Percentiles rank a stretch among this genome's conserved stretches.
Evolutionary conservation across 2,329 filamentous ascomycete genomes (phyloP).

Genomic region (Xylariales sp.): DNA sequence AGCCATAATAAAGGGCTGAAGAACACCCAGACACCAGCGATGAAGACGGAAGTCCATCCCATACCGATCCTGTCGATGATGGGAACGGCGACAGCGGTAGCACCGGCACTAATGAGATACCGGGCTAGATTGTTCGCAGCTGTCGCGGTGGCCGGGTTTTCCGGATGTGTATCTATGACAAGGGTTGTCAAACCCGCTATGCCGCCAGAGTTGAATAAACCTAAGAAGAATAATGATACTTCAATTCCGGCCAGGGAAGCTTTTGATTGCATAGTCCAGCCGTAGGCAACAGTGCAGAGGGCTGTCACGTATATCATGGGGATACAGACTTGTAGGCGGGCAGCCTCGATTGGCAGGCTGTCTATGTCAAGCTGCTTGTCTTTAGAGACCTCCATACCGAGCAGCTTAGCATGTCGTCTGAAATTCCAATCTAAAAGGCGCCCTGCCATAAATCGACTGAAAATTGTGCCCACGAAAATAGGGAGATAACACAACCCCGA

Average conservation of each 20-base stretch:
- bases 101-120: constrained; percentile 5
- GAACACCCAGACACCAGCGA: constrained; percentile 2
- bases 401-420: constrained; percentile 53
- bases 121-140: constrained; percentile 6
- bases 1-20: constrained; percentile 3
- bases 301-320: constrained; percentile 51
- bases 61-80: constrained; percentile 1
- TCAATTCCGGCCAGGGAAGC: constrained; percentile 1
- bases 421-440: constrained; percentile 62
- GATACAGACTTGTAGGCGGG: constrained; percentile 48
- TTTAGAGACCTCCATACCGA: constrained; percentile 55
- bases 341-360: constrained; percentile 48
- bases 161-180: constrained; percentile 2
- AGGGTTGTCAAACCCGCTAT: constrained; percentile 3
- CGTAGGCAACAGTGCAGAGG: constrained; percentile 48
- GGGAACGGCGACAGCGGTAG: constrained; percentile 3
- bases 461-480: constrained; percentile 44
- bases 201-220: not conserved
- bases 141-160: not conserved
- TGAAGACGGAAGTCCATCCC: constrained; percentile 1
- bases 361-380: constrained; percentile 48
- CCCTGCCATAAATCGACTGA: constrained; percentile 47
- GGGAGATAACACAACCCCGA: constrained; percentile 50
- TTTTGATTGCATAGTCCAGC: constrained; percentile 48
- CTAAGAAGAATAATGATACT: constrained; percentile 1